Percentiles rank a stretch among this genome's conserved stretches.
Evolutionary conservation across 2,329 filamentous ascomycete genomes (phyloP).

Genomic region (Fusarium kyushuense): DNA sequence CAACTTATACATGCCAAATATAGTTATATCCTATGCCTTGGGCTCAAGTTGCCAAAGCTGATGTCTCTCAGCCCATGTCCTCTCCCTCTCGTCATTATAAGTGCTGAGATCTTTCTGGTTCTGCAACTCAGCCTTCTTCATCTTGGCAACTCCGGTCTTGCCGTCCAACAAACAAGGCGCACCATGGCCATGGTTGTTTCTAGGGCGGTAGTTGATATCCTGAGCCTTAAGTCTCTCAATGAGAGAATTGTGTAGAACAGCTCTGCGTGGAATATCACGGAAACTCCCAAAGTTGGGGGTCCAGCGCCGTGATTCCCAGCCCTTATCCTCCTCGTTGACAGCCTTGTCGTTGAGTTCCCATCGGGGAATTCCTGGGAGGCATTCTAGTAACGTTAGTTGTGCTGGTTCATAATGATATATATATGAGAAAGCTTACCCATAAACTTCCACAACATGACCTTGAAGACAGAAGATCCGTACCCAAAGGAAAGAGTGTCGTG

Average conservation of each 20-base stretch:
- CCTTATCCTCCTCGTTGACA: accelerated
- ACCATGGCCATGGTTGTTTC: background rate
- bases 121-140: background rate
- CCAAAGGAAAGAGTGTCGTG: conserved; percentile 56
- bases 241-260: conserved; percentile 3
- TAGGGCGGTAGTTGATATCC: accelerated
- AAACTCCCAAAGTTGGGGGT: background rate
- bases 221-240: background rate
- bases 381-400: background rate
- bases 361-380: background rate
- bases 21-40: background rate
- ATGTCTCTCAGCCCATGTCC: background rate
- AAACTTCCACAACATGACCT: conserved; percentile 57
- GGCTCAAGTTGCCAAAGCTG: background rate
- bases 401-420: accelerated
- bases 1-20: background rate
- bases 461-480: conserved; percentile 52
- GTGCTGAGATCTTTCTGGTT: background rate
- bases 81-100: background rate
- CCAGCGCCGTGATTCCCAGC: background rate
- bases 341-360: conserved; percentile 1
- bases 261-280: background rate
- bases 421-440: conserved; percentile 50
- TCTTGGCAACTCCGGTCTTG: accelerated
- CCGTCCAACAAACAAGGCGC: background rate